These are phyloP conservation scores for Yarrowia sp. DNA, from an alignment of 805 yeast genomes.

Conservation along the genomic window DNA sequence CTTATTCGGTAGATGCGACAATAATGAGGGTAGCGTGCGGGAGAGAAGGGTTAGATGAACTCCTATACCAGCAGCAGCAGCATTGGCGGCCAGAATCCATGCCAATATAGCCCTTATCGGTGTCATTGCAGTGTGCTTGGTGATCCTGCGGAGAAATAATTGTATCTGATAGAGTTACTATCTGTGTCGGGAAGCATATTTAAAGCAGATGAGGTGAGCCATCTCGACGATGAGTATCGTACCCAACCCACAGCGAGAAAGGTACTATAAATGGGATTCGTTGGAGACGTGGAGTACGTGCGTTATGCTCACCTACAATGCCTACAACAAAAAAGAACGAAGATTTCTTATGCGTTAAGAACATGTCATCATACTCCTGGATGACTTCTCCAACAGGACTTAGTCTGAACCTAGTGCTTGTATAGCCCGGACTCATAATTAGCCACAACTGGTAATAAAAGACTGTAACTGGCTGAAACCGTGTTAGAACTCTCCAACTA, in stretches of 20 bases:
- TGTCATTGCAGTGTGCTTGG: not conserved
- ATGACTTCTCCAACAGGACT: not conserved
- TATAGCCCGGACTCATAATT: not conserved
- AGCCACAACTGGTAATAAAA: no score
- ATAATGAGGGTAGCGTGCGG: not conserved
- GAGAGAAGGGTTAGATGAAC: slow-evolving; percentile 18
- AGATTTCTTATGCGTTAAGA: no score
- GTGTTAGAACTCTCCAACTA: no score
- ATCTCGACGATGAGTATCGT: not conserved
- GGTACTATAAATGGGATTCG: no score
- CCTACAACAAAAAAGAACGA: no score
- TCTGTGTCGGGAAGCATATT: slow-evolving; percentile 15
- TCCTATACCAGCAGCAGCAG: not conserved
- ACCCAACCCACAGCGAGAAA: no score
- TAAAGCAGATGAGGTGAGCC: slow-evolving; percentile 14
- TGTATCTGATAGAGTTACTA: slow-evolving; percentile 10
- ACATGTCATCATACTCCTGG: not conserved
- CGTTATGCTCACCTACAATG: no score
- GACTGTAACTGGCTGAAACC: no score
- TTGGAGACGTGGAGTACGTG: no score
- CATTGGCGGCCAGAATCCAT: not conserved
- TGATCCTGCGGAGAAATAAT: not conserved
- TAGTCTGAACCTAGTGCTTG: not conserved
- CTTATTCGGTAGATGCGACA: slow-evolving; percentile 27
- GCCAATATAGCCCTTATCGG: not conserved